Base-by-base conservation (phyloP, 1,139 yeast genomes). In the Casaregolazyma suthepensis region DNA sequence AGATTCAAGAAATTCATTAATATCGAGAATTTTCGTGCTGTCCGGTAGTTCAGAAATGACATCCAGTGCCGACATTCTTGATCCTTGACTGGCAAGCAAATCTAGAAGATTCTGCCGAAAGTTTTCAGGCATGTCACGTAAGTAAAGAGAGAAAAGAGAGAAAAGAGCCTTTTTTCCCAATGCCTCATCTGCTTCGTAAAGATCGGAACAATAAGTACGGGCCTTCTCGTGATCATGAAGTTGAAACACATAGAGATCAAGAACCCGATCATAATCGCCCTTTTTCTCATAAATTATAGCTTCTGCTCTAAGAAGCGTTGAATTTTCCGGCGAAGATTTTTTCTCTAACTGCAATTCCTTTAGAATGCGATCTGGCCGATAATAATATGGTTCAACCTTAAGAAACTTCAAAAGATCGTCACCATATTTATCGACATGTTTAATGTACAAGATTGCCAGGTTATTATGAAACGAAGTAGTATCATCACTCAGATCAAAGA, bases 261-360 rank as follows among this genome's bases (percentile, higher is more conserved):
- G 72, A 0, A 91, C 84, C 50, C 81, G 78, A 13, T 77, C 76
- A 63, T 88, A 89, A 54, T 81, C 81, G 1, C 82, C 84, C 46
- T 86, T 67, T 57, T 80, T 75, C 45, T 78, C 77, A 54, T 85
- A 75, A 1, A 91, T 78, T 50, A 80, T 76, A 0, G 88, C 81
- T 45, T 82, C 76, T 49, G 87, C 64, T 15, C 71, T 46, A 9
- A 35, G 37, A 9, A 49, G 44, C 15, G 19, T 10, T 12, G 48
- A 22, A 13, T 49, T 43, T 31, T 31, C 29, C 12, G 31, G 37
- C 13, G 22, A 44, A 5, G 13, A 15, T n/a, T 35, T 35, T 20
- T 26, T 23, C 12, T 38, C 26, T 12, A 19, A 51, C 0, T 72
- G 71, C 10, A 70, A 53, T 29, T 61, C 62, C 13, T 66, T 60